A percentile compares a stretch with the other conserved stretches of the same genome.
Conservation (phyloP, 2,329 filamentous ascomycete species). For the Chrysoporthe austroafricana region DNA sequence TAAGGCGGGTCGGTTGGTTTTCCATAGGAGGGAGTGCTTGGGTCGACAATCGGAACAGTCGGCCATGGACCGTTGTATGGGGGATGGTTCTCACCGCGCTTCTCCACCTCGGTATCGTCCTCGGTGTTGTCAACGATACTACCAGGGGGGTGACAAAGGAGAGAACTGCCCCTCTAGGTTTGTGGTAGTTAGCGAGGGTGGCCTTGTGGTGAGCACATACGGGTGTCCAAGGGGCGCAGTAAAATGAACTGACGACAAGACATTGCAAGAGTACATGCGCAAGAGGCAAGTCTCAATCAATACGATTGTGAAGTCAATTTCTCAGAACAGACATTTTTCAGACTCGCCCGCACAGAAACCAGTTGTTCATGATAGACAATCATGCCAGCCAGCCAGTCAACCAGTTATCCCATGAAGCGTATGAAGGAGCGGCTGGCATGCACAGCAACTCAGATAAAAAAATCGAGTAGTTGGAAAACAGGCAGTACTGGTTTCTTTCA, state of each 20-base stretch:
- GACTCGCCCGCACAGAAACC: no score
- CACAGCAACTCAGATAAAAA: no score
- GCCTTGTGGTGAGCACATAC: not conserved
- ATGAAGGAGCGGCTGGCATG: no score
- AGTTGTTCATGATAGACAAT: no score
- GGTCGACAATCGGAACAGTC: not conserved
- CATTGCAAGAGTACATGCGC: not conserved
- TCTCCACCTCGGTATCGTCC: not conserved
- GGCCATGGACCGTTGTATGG: not conserved
- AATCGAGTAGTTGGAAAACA: no score
- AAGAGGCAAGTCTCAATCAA: no score
- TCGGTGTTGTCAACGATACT: not conserved
- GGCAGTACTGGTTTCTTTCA: no score
- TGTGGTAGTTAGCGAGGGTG: not conserved
- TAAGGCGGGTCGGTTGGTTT: not conserved
- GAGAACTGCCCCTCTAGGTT: not conserved
- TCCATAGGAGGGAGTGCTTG: not conserved
- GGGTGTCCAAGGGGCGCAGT: not conserved
- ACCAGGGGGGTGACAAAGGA: constrained; percentile 4
- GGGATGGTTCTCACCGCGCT: not conserved
- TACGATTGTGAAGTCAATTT: no score
- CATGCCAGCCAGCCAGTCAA: no score
- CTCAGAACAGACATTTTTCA: no score
- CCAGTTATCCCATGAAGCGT: no score
- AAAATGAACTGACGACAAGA: not conserved